A percentile compares a stretch with the other conserved stretches of the same genome.
phyloP scores from a whole-genome alignment of 2,329 filamentous ascomycete species.

The Bipolaris sorokiniana region DNA sequence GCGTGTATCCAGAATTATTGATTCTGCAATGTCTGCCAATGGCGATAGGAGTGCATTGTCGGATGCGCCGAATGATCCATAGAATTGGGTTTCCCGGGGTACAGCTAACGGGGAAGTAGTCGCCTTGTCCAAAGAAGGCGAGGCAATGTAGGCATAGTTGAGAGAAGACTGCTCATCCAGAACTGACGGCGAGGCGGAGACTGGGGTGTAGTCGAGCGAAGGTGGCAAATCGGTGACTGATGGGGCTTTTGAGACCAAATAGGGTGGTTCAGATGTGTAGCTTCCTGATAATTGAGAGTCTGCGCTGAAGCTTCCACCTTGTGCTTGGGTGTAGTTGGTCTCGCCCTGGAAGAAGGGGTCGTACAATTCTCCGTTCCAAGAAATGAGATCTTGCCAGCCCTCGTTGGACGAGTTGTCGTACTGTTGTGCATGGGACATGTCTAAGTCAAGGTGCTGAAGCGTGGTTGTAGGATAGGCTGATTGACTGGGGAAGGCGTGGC shows the following conservation, averaged over 20 bases:
- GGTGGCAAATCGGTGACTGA: slow-evolving; percentile 35
- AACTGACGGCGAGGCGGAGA: slow-evolving; percentile 40
- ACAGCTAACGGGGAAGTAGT: slow-evolving; percentile 36
- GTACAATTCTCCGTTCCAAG: slow-evolving; percentile 39
- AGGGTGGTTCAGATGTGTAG: slow-evolving; percentile 30
- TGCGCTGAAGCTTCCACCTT: slow-evolving; percentile 16
- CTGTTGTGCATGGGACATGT: slow-evolving; percentile 26
- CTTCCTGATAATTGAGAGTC: slow-evolving; percentile 30
- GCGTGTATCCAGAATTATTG: slow-evolving; percentile 34
- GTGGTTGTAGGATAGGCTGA: slow-evolving; percentile 1
- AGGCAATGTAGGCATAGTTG: slow-evolving; percentile 30
- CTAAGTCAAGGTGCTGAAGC: neutral
- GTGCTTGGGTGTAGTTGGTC: slow-evolving; percentile 16
- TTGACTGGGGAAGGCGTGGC: neutral
- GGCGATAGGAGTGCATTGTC: slow-evolving; percentile 27
- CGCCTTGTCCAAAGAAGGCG: slow-evolving; percentile 35
- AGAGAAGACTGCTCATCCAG: slow-evolving; percentile 34
- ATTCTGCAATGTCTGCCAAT: slow-evolving; percentile 20
- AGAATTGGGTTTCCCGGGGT: slow-evolving; percentile 24
- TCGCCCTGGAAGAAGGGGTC: slow-evolving; percentile 38
- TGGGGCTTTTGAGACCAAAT: slow-evolving; percentile 29
- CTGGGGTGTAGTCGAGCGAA: slow-evolving; percentile 33
- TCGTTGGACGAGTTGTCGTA: slow-evolving; percentile 27
- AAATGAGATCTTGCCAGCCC: slow-evolving; percentile 39
- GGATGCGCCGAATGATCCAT: slow-evolving; percentile 35